Conservation (phyloP, 2,329 filamentous ascomycete genomes). For the Calonectria hongkongensis region DNA sequence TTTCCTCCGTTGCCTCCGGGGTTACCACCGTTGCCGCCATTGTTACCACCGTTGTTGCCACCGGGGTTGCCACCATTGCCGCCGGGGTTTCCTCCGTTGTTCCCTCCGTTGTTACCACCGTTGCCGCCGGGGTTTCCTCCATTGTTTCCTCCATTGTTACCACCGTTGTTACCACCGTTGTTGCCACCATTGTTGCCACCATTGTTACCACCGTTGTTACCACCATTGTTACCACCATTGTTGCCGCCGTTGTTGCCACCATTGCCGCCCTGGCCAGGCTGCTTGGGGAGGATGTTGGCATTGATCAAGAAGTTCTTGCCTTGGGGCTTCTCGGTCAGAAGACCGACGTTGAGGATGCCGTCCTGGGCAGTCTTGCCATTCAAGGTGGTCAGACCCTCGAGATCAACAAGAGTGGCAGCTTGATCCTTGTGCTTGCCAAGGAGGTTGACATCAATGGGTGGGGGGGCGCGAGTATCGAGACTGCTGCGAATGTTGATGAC, state of each 20-base stretch:
- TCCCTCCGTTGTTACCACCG: background rate
- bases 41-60: slow-evolving; percentile 24
- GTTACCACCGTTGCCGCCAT: slow-evolving; percentile 34
- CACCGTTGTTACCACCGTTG: background rate
- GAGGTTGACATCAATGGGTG: background rate
- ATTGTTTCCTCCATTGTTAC: background rate
- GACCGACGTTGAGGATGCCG: slow-evolving; percentile 24
- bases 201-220: slow-evolving; percentile 23
- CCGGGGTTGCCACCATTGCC: background rate
- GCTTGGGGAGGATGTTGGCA: slow-evolving; percentile 23
- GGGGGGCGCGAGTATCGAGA: background rate
- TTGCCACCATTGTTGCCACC: background rate
- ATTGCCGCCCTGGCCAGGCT: background rate
- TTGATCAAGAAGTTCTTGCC: slow-evolving; percentile 36
- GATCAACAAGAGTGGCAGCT: background rate
- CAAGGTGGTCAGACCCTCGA: background rate
- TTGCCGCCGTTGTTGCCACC: slow-evolving; percentile 7
- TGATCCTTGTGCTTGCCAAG: background rate
- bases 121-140: slow-evolving; percentile 28
- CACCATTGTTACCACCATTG: background rate
- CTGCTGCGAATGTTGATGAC: background rate
- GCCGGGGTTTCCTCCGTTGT: background rate
- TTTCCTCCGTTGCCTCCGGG: background rate
- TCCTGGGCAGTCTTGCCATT: slow-evolving; percentile 33
- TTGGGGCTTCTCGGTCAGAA: slow-evolving; percentile 33